These are phyloP conservation scores for Hypoxylon perforatum DNA, from an alignment of 495 filamentous ascomycete genomes.

Conservation along the genomic window DNA sequence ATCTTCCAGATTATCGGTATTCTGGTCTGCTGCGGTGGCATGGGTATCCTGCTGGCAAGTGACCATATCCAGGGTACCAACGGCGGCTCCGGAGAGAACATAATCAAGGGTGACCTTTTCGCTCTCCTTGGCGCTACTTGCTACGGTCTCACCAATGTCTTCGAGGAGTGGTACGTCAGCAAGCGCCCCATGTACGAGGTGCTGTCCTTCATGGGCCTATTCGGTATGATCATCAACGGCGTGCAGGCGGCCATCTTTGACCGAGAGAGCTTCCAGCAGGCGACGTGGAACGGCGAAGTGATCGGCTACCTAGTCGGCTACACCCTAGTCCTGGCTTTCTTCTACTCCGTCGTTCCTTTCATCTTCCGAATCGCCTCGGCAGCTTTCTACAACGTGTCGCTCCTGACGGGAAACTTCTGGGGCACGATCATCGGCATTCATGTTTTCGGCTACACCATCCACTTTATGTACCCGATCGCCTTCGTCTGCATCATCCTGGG, in stretches of 20 bases:
- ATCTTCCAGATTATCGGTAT: constrained; percentile 85
- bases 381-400: constrained; percentile 95
- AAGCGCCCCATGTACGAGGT: constrained; percentile 93
- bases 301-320: constrained; percentile 88
- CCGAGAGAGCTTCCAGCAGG: constrained; percentile 72
- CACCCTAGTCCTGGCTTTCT: constrained; percentile 81
- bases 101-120: constrained; percentile 93
- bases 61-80: constrained; percentile 83
- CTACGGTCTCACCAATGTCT: constrained; percentile 91
- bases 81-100: constrained; percentile 69
- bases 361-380: constrained; percentile 88
- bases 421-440: constrained; percentile 88
- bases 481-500: constrained; percentile 92
- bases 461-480: constrained; percentile 94
- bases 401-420: constrained; percentile 98
- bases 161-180: constrained; percentile 92
- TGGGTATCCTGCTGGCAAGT: constrained; percentile 86
- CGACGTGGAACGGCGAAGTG: constrained; percentile 74
- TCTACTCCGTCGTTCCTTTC: constrained; percentile 88
- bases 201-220: constrained; percentile 88
- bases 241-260: constrained; percentile 92
- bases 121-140: constrained; percentile 87
- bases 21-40: constrained; percentile 88
- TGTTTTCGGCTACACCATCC: constrained; percentile 82
- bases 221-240: constrained; percentile 91